Percentiles rank a stretch among this genome's conserved stretches.
phyloP scores from a whole-genome alignment of 2,329 filamentous ascomycete genomes.

The Albifimbria verrucaria region DNA sequence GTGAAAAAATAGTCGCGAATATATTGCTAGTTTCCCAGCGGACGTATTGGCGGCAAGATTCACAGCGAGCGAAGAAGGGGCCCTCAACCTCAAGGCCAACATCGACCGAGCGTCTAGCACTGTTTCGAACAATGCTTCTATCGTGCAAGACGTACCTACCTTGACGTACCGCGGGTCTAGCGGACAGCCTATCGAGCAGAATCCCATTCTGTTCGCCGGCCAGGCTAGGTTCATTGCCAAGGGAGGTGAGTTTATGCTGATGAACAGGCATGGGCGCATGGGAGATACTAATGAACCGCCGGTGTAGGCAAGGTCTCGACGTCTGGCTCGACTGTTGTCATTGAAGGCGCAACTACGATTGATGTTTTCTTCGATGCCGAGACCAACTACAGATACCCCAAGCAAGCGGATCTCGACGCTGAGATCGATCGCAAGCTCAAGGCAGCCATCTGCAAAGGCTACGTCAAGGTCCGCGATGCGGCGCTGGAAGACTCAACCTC shows the following conservation, averaged over 20 bases:
- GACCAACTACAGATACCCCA: slow-evolving; percentile 19
- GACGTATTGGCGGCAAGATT: too few species aligned
- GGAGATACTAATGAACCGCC: neutral
- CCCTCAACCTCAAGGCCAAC: neutral
- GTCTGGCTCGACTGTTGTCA: slow-evolving; percentile 10
- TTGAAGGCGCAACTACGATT: slow-evolving; percentile 16
- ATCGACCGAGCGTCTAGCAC: neutral
- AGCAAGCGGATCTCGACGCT: slow-evolving; percentile 14
- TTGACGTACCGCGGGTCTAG: neutral
- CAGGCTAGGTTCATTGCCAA: slow-evolving; percentile 12
- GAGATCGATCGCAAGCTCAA: slow-evolving; percentile 18
- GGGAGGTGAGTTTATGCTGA: too few species aligned
- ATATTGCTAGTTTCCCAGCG: slow-evolving; percentile 39
- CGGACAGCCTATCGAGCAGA: slow-evolving; percentile 4
- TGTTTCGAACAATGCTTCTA: neutral
- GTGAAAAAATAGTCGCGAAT: slow-evolving; percentile 32
- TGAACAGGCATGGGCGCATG: too few species aligned
- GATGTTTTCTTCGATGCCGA: slow-evolving; percentile 23
- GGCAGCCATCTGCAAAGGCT: slow-evolving; percentile 13
- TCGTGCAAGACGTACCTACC: neutral
- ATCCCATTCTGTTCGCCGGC: slow-evolving; percentile 12
- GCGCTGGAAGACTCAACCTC: slow-evolving; percentile 15
- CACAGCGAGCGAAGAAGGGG: neutral
- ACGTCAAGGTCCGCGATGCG: slow-evolving; percentile 9
- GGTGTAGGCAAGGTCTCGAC: slow-evolving; percentile 7